Evolutionary conservation across 2,329 filamentous ascomycete species (phyloP), one percentile per base, ranked within the genome.

Genomic region (Colletotrichum sp.): DNA sequence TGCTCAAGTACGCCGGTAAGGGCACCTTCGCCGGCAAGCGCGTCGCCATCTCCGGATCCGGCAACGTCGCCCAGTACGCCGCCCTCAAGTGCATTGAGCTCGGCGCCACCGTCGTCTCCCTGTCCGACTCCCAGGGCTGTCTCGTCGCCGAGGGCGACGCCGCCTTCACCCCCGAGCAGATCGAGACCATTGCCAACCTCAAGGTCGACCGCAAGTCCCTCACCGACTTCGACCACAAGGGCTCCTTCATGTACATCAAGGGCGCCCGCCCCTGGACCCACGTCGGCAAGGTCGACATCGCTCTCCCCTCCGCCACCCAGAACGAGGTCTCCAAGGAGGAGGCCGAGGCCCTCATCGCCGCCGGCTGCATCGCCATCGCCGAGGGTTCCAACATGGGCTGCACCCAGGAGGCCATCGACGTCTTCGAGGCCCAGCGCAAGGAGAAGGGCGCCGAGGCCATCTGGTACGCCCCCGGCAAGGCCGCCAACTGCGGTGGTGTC

Each of bases 381-480:
- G 97, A 99, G 89, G 97, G 97, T 73, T 97, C 94, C 88, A 99
- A 99, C 92, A 99, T 99, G 97, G 97, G 97, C 79, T 98, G 96
- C 90, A 98, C 96, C 39, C 95, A 97, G 87, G 96, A 95, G 79
- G 96, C 96, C 80, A 98, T 99, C 82, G 95, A 98, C 82, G 89
- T 95, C 79, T 99, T 99, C 85, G 96, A 99, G 91, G 91, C 90
- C 21, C 89, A 93, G 82, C 92, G 96, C 80, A 92, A 89, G 84
- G 91, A 91, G 84, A 92, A 95, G 89, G 92, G 92, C 79, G 86
- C 87, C 69, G 84, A 88, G 8, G 92, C 95, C 77, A 93, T 98
- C 86, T 99, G 97, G 97, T 99, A 99, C 87, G 97, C 95, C 21
- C 96, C 96, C 67, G 96, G 95, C 81, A 99, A 99, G 92, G 97